Base-by-base conservation (phyloP, 352 stramenopile genomes). In the Globisporangium spiculum region DNA sequence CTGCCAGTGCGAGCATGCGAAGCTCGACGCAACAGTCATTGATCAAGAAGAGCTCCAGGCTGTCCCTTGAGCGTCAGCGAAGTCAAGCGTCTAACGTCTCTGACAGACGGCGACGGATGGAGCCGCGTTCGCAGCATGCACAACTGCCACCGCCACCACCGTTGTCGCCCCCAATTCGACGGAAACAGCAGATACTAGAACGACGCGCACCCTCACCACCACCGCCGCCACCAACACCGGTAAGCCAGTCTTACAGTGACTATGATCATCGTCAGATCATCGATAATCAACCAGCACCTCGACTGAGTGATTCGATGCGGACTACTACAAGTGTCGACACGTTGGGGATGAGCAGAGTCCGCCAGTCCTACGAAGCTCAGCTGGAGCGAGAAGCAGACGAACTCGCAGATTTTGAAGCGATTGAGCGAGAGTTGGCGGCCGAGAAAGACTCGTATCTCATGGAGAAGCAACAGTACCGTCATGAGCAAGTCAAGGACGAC, bases 331-430 rank as follows among this genome's bases (percentile, higher is more conserved):
- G 80, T 65, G 74, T 83, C 6, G 85, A 91, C n/a, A 80, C 79
- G 4, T 72, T 92, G 32, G 77, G 75, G 8, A 88, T 92, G 77
- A 83, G 70, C 55, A 60, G 66, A 7, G 75, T 91, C 32, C 71
- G 80, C 3, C 74, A 80, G 30, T 89, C 83, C 14, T 92, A 78
- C 46, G 84, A 91, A 61, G 79, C 72, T 6, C 81, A 80, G 27
- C 67, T 78, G 27, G 72, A 88, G 41, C 76, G 75, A 50, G 84
- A 94, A 65, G 86, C 86, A 1, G 74, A 90, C 46, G 86, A 92
- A n/a, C 76, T 94, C 46, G 86, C 86, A 0, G 83, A 89, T 53
- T 93, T 94, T 71, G 86, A 94, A 72, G 83, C 83, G 6, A 81
- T 94, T 34, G 86, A 94, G 62, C 73, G 74, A 18, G 78, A 91